A percentile compares a stretch with the other conserved stretches of the same genome.
These are phyloP conservation scores for Metarhizium sp. DNA, from an alignment of 2,329 filamentous ascomycete species.

Conservation along the genomic window DNA sequence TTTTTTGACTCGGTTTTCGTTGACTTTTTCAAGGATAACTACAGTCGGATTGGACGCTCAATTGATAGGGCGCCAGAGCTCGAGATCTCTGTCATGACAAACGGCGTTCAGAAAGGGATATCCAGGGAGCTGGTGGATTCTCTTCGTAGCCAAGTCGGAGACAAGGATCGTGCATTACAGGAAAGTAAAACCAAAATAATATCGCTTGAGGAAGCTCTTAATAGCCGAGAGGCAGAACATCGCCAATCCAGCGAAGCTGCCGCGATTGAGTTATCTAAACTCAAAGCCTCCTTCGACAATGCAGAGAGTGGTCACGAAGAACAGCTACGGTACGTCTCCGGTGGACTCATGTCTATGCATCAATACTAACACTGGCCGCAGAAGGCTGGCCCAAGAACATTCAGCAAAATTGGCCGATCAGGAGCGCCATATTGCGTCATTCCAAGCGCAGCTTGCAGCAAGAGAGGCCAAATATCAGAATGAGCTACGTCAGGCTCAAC, in stretches of 20 bases:
- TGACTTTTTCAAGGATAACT: slow-evolving; percentile 94
- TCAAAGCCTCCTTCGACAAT: slow-evolving; percentile 20
- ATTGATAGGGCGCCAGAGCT: slow-evolving; percentile 86
- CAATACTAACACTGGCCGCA: slow-evolving; percentile 1
- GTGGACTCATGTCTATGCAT: not conserved
- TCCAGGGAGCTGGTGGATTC: slow-evolving; percentile 90
- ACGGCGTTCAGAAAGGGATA: slow-evolving; percentile 78
- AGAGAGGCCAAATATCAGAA: slow-evolving; percentile 21
- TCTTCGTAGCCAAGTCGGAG: slow-evolving; percentile 65
- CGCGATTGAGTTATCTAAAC: slow-evolving; percentile 12
- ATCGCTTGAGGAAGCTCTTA: slow-evolving; percentile 44
- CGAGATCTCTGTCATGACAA: slow-evolving; percentile 72
- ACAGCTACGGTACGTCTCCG: slow-evolving; percentile 42
- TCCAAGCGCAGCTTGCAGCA: slow-evolving; percentile 10
- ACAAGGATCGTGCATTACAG: slow-evolving; percentile 50
- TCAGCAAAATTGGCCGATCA: slow-evolving; percentile 12
- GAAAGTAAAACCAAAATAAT: slow-evolving; percentile 35
- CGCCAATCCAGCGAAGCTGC: slow-evolving; percentile 52
- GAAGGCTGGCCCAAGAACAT: slow-evolving; percentile 16
- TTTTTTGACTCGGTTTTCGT: slow-evolving; percentile 83
- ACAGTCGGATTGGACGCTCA: slow-evolving; percentile 71
- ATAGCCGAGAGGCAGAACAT: slow-evolving; percentile 67
- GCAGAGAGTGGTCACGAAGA: slow-evolving; percentile 18
- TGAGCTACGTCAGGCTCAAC: slow-evolving; percentile 36
- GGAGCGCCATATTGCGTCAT: slow-evolving; percentile 11